Evolutionary conservation across 208 protist species (phyloP).

Genomic region (Trypanosoma rangeli): DNA sequence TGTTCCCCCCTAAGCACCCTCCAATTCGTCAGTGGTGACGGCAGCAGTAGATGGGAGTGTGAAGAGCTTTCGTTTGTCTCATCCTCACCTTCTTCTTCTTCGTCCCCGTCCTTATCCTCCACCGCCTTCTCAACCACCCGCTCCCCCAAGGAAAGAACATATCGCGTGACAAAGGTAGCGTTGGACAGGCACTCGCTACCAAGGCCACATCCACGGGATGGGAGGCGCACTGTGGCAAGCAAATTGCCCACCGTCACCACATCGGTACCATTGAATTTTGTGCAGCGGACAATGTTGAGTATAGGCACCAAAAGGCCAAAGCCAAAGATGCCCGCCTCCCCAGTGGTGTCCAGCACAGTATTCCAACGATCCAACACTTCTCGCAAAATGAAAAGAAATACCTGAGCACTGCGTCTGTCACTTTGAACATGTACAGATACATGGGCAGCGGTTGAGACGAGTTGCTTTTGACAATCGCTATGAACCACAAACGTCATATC

Average conservation of each 20-base stretch:
- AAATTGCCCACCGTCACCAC: constrained; percentile 21
- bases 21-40: background rate
- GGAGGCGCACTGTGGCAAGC: constrained; percentile 13
- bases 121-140: background rate
- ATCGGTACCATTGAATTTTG: constrained; percentile 22
- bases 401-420: constrained; percentile 21
- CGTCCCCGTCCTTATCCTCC: background rate
- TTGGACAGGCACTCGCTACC: constrained; percentile 12
- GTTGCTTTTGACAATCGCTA: constrained; percentile 24
- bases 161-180: constrained; percentile 30
- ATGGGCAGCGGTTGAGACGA: constrained; percentile 32
- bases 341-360: constrained; percentile 10
- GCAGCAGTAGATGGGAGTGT: background rate
- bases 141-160: constrained; percentile 15
- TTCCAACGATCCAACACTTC: constrained; percentile 30
- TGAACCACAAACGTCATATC: constrained; percentile 10
- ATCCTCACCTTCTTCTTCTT: background rate
- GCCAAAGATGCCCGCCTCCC: constrained; percentile 23
- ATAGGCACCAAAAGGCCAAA: constrained; percentile 31
- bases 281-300: constrained; percentile 31
- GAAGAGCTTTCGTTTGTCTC: background rate
- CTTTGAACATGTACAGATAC: constrained; percentile 21
- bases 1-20: background rate
- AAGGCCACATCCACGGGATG: constrained; percentile 8
- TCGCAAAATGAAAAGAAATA: constrained; percentile 31